Percentiles rank a stretch among this genome's conserved stretches.
These are phyloP conservation scores for Candida dubliniensis DNA, from an alignment of 1,139 yeast species.

Conservation along the genomic window DNA sequence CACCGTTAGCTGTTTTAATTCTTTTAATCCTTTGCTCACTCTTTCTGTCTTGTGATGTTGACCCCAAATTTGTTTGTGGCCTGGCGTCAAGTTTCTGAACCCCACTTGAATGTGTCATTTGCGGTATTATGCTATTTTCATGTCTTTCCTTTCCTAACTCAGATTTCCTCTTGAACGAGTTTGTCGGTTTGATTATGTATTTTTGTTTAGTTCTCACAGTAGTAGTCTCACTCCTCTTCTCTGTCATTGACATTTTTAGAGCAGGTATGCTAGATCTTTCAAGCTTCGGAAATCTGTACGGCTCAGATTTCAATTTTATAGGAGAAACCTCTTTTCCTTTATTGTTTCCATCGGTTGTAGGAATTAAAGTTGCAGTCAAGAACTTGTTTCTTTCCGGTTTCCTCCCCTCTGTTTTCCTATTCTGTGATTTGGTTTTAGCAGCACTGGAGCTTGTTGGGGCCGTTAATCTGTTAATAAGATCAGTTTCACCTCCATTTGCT, in stretches of 20 bases:
- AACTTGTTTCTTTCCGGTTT: slow-evolving; percentile 28
- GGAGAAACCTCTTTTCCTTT: slow-evolving; percentile 7
- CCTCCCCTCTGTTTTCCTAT: slow-evolving; percentile 5
- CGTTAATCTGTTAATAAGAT: slow-evolving; percentile 19
- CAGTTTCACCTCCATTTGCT: slow-evolving; percentile 3
- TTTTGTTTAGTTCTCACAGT: slow-evolving; percentile 26
- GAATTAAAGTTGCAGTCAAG: slow-evolving; percentile 35
- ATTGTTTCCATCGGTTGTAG: background rate
- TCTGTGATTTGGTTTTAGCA: slow-evolving; percentile 19
- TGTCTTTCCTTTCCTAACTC: slow-evolving; percentile 1
- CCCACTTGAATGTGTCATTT: background rate
- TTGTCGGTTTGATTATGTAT: slow-evolving; percentile 29
- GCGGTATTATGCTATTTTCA: background rate
- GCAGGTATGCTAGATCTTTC: slow-evolving; percentile 22
- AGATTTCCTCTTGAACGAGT: slow-evolving; percentile 13
- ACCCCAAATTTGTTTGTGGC: background rate
- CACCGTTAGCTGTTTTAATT: slow-evolving; percentile 27
- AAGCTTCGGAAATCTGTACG: slow-evolving; percentile 13
- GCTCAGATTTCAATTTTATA: slow-evolving; percentile 1
- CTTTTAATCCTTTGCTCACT: slow-evolving; percentile 12
- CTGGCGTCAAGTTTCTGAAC: background rate
- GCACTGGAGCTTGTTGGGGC: slow-evolving; percentile 34
- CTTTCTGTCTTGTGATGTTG: background rate
- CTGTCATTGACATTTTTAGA: slow-evolving; percentile 32
- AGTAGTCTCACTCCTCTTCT: slow-evolving; percentile 28